Conservation (phyloP, 768 basidiomycete genomes). For the Amanita polypyramis region DNA sequence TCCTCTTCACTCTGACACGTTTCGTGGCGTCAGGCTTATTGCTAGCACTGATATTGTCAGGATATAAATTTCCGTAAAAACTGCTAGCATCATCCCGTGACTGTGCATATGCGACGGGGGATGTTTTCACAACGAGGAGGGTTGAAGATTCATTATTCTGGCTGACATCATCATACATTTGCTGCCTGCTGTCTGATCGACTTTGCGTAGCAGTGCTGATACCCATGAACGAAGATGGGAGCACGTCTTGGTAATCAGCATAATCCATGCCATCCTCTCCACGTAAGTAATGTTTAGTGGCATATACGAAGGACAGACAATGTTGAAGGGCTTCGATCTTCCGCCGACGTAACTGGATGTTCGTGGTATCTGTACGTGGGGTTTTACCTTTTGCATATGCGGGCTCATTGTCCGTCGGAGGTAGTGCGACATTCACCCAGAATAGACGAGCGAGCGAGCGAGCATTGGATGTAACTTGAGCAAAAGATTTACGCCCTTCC, state of each 20-base stretch:
- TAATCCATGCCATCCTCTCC: slow-evolving; percentile 70
- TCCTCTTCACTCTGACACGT: slow-evolving; percentile 60
- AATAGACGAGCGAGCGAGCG: slow-evolving; percentile 70
- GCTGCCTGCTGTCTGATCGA: background rate
- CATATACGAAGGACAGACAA: slow-evolving; percentile 59
- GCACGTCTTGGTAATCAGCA: slow-evolving; percentile 53
- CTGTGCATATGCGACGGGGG: slow-evolving; percentile 11
- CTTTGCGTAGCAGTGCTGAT: slow-evolving; percentile 20
- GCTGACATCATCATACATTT: background rate
- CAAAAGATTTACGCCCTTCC: slow-evolving; percentile 85
- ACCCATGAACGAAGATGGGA: slow-evolving; percentile 51
- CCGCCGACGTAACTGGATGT: slow-evolving; percentile 42
- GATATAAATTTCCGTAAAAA: too few species aligned
- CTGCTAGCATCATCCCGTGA: too few species aligned
- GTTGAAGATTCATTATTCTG: background rate
- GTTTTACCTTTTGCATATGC: slow-evolving; percentile 41
- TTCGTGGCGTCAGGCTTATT: slow-evolving; percentile 42
- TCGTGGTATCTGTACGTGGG: slow-evolving; percentile 32
- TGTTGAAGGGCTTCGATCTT: slow-evolving; percentile 68
- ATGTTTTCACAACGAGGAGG: background rate
- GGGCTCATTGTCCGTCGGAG: slow-evolving; percentile 38
- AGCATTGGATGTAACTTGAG: slow-evolving; percentile 55
- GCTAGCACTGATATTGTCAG: slow-evolving; percentile 18
- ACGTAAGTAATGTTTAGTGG: slow-evolving; percentile 76
- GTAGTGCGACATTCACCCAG: slow-evolving; percentile 71